A percentile compares a stretch with the other conserved stretches of the same genome.
Evolutionary conservation across 176 grass and related monocot species (phyloP).

Genomic region (Lolium multiflorum): DNA sequence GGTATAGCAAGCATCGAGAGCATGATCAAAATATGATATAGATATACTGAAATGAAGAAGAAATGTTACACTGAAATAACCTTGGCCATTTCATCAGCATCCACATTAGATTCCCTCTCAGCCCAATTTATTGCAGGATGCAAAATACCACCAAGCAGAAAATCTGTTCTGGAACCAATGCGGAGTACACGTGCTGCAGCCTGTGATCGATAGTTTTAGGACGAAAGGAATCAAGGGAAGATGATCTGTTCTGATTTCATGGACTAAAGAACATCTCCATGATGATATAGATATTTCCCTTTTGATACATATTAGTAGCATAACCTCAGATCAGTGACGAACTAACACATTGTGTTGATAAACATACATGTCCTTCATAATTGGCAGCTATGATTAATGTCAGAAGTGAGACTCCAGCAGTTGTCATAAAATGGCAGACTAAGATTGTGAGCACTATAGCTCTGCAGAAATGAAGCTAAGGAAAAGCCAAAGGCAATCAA

Average conservation of each 20-base stretch:
- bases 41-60: constrained; percentile 33
- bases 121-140: constrained; percentile 85
- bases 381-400: constrained; percentile 24
- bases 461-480: constrained; percentile 13
- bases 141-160: constrained; percentile 79
- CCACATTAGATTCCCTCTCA: constrained; percentile 69
- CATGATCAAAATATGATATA: constrained; percentile 42
- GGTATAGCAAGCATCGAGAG: constrained; percentile 36
- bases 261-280: constrained; percentile 41
- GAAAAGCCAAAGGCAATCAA: constrained; percentile 2
- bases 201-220: constrained; percentile 77
- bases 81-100: constrained; percentile 73
- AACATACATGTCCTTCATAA: constrained; percentile 32
- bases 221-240: constrained; percentile 50
- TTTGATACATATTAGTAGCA: constrained; percentile 32
- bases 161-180: constrained; percentile 73
- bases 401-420: constrained; percentile 28
- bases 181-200: constrained; percentile 73
- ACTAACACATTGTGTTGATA: constrained; percentile 35
- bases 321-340: constrained; percentile 47
- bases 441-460: constrained; percentile 27
- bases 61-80: constrained; percentile 47
- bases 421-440: constrained; percentile 7
- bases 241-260: constrained; percentile 46
- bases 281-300: constrained; percentile 55